Base-by-base conservation (phyloP, 768 basidiomycete species). In the Panaeolus cyanescens region DNA sequence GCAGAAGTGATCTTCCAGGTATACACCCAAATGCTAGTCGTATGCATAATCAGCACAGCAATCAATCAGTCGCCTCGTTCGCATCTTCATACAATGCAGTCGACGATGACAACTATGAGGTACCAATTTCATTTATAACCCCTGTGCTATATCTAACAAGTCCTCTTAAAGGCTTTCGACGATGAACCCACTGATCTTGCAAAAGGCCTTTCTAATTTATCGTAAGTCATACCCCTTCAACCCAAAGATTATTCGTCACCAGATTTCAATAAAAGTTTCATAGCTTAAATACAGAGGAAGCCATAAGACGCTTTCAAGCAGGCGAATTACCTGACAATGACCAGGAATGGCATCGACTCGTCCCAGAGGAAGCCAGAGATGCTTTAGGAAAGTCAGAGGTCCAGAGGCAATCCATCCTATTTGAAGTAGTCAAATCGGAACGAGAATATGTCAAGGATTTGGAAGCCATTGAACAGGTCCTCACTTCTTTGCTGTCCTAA, bases 401-500 rank as follows among this genome's bases (percentile, higher is more conserved):
- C 20, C 85, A 90, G 60, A 83, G 95, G 45, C 95, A 98, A 72
- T 91, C 87, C 25, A 85, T 88, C 36, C 82, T 99, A 5, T 96
- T 95, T 66, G 96, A 99, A 71, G 76, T 96, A 22, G 88, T 98
- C 74, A 90, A 93, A 72, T 88, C 90, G 0, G 97, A 99, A 76
- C 83, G 88, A 63, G 90, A 94, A 62, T 98, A 97, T 71, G 90
- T 95, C 10, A 73, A 83, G 31, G 96, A 98, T 74, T 74, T 99
- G 54, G 81, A 87, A 68, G 72, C 88, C 60, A 75, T 91, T 64
- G 75, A 85, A 76, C 82, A 92, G 71, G 93, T 92, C 62, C 59
- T 73, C 64, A 42, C 53, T 36, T 54, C 34, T 50, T 10, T 53
- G 28, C 9, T 32, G 53, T 61, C 15, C n/a, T 61, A 45, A 53